These are phyloP conservation scores for Ceriops decandra DNA, from an alignment of 345 rosid species.

Conservation along the genomic window DNA sequence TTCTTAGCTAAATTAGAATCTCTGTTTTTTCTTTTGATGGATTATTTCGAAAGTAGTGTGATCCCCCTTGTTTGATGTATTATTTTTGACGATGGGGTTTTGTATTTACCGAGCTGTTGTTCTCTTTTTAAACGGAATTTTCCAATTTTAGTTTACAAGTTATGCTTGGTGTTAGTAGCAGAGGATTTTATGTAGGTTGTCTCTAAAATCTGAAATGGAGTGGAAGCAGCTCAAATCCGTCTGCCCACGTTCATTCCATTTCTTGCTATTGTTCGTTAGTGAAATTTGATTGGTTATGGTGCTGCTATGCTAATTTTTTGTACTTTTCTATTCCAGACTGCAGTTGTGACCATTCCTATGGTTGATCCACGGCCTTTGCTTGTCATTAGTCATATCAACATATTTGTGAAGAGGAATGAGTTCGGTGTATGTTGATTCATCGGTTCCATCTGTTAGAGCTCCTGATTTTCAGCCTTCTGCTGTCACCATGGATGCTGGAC, in stretches of 20 bases:
- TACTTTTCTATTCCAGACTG: background rate
- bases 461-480: conserved; percentile 38
- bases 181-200: background rate
- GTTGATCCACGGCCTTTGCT: conserved; percentile 12
- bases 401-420: conserved; percentile 34
- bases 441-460: conserved; percentile 36
- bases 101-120: background rate
- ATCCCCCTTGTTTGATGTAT: background rate
- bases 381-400: conserved; percentile 14
- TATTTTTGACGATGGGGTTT: background rate
- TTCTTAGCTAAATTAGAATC: background rate
- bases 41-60: background rate
- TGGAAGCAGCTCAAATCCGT: conserved; percentile 10
- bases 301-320: background rate
- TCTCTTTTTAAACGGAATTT: too few relatives aligned
- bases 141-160: too few relatives aligned
- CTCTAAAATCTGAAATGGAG: background rate
- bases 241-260: conserved; percentile 3
- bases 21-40: background rate
- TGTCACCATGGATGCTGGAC: conserved; percentile 24
- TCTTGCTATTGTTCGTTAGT: background rate
- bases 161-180: background rate
- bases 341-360: conserved; percentile 3
- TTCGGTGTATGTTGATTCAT: conserved; percentile 43
- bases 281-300: background rate